Percentiles rank a stretch among this genome's conserved stretches.
phyloP scores from a whole-genome alignment of 2,329 filamentous ascomycete species.

The Fusarium mangiferae region DNA sequence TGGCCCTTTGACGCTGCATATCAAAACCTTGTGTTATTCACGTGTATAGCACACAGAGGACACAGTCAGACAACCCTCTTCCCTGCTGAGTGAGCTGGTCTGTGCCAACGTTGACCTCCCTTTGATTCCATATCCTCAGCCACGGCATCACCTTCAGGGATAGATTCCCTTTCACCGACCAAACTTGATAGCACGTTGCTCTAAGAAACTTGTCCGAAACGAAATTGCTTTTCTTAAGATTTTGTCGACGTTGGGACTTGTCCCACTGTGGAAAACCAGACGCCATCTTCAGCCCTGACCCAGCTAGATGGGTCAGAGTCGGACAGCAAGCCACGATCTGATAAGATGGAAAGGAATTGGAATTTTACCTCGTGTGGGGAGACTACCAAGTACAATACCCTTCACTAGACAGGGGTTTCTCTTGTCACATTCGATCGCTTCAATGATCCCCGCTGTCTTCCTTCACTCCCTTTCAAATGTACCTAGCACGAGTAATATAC shows the following conservation, averaged over 20 bases:
- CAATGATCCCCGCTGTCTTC: not conserved
- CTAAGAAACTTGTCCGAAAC: conserved; percentile 1
- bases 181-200: not conserved
- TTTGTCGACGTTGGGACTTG: not conserved
- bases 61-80: conserved; percentile 18
- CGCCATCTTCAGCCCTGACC: conserved; percentile 24
- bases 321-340: conserved; percentile 39
- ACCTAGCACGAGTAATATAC: conserved; percentile 1
- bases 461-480: not conserved
- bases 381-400: conserved; percentile 25
- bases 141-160: conserved; percentile 10
- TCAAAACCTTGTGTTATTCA: not conserved
- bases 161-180: conserved; percentile 32
- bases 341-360: conserved; percentile 40
- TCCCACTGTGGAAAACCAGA: conserved; percentile 7
- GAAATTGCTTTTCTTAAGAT: not conserved
- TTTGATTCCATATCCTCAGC: conserved; percentile 7
- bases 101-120: conserved; percentile 22
- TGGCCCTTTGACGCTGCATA: conserved; percentile 7
- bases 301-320: conserved; percentile 30
- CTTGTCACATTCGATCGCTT: conserved; percentile 21
- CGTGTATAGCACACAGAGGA: not conserved
- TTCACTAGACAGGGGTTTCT: conserved; percentile 19
- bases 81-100: conserved; percentile 15
- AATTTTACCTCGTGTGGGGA: conserved; percentile 36